A percentile compares a stretch with the other conserved stretches of the same genome.
phyloP scores from a whole-genome alignment of 495 filamentous ascomycete species.

The Cercophora sp. region DNA sequence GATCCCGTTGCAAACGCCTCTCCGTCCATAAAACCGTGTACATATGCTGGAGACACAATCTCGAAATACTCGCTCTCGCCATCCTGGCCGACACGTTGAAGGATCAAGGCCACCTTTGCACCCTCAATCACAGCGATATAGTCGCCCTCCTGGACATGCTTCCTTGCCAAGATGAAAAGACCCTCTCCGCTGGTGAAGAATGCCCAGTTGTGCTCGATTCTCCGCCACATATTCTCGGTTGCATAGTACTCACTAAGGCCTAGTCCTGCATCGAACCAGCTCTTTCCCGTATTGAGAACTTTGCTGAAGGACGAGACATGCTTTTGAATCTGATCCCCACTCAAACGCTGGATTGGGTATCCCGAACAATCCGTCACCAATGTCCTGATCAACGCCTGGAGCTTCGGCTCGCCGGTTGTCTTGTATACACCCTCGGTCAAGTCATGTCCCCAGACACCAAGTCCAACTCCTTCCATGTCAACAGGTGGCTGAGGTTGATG shows the following conservation, averaged over 20 bases:
- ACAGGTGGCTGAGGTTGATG: neutral
- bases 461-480: neutral
- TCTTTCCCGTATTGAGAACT: neutral
- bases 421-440: neutral
- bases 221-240: neutral
- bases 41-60: conserved; percentile 11
- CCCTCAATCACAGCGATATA: conserved; percentile 15
- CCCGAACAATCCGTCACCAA: conserved; percentile 16
- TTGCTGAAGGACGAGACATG: conserved; percentile 2
- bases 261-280: neutral
- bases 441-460: neutral
- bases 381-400: conserved; percentile 15
- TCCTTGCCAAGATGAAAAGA: conserved; percentile 8
- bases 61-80: neutral
- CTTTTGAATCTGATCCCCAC: neutral
- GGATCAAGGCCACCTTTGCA: conserved; percentile 16
- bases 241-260: neutral
- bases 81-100: neutral
- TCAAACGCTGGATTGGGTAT: conserved; percentile 14
- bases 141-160: conserved; percentile 5
- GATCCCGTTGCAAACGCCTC: neutral
- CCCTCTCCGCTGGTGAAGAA: conserved; percentile 7
- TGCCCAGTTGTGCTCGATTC: conserved; percentile 2
- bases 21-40: conserved; percentile 21
- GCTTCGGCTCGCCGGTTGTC: conserved; percentile 2